Evolutionary conservation across 2,329 filamentous ascomycete genomes (phyloP).

Genomic region (Rhynchosporium graminicola): DNA sequence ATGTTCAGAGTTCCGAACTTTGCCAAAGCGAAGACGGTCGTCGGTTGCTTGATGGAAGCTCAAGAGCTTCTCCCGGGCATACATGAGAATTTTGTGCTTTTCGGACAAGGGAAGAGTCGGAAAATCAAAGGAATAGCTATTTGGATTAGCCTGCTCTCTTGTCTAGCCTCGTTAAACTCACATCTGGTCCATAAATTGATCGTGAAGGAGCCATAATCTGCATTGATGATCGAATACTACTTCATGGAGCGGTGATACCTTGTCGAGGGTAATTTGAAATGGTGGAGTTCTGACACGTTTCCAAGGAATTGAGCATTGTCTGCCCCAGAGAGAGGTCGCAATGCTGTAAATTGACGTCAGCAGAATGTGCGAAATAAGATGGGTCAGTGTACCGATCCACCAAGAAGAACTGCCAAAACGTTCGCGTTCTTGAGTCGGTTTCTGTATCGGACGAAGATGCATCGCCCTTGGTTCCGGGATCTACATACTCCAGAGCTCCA

Average conservation of each 20-base stretch:
- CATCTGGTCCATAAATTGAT: conserved; percentile 4
- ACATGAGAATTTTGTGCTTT: not conserved
- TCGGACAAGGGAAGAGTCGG: not conserved
- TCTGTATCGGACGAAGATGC: not conserved
- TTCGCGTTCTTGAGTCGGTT: not conserved
- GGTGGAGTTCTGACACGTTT: not conserved
- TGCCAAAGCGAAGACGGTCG: too few relatives aligned
- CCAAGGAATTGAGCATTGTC: not conserved
- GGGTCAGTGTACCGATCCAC: not conserved
- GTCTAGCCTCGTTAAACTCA: not conserved
- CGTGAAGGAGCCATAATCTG: not conserved
- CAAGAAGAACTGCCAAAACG: not conserved
- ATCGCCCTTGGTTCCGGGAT: not conserved
- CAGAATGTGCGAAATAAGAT: not conserved
- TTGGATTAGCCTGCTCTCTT: not conserved
- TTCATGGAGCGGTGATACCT: not conserved
- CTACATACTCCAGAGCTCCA: not conserved
- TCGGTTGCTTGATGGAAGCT: not conserved
- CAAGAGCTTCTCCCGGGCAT: not conserved
- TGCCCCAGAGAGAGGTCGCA: not conserved
- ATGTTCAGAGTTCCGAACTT: too few relatives aligned
- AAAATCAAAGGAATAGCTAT: not conserved
- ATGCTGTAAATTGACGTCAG: not conserved
- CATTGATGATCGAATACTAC: not conserved
- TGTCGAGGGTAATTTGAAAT: not conserved